phyloP scores from a whole-genome alignment of 1,139 yeast genomes.

The Blastobotrys aristatus region DNA sequence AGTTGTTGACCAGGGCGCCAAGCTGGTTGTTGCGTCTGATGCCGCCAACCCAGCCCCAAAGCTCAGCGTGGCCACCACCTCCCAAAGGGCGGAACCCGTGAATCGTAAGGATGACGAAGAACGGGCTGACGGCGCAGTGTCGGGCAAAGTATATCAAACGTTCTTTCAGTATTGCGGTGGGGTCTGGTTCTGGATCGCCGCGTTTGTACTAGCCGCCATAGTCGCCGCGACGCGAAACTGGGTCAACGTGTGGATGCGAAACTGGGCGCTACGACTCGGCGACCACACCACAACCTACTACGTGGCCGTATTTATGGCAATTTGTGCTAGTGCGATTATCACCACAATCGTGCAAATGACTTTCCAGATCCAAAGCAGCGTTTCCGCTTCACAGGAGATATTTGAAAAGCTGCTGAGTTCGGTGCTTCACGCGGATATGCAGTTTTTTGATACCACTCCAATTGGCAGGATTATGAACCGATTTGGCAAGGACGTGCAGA shows the following conservation, averaged over 20 bases:
- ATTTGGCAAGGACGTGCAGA: conserved; percentile 91
- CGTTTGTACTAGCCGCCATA: conserved; percentile 47
- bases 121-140: conserved; percentile 47
- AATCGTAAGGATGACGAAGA: not conserved
- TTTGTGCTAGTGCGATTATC: conserved; percentile 60
- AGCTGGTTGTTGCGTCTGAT: conserved; percentile 72
- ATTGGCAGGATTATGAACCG: conserved; percentile 95
- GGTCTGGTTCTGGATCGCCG: conserved; percentile 39
- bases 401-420: conserved; percentile 60
- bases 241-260: conserved; percentile 82
- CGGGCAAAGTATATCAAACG: conserved; percentile 55
- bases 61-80: conserved; percentile 90
- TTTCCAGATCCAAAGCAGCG: conserved; percentile 61
- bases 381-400: conserved; percentile 70
- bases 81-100: too few species aligned
- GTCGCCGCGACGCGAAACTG: conserved; percentile 45
- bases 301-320: conserved; percentile 56
- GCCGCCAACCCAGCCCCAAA: conserved; percentile 76
- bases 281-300: conserved; percentile 48
- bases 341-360: conserved; percentile 57
- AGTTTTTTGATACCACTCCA: conserved; percentile 94
- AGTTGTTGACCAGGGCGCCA: conserved; percentile 73
- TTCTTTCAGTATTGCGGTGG: conserved; percentile 52
- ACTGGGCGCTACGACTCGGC: conserved; percentile 37
- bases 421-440: conserved; percentile 64